Base-by-base conservation (phyloP, 2,329 filamentous ascomycete species). In the Nigrograna mackinnonii region DNA sequence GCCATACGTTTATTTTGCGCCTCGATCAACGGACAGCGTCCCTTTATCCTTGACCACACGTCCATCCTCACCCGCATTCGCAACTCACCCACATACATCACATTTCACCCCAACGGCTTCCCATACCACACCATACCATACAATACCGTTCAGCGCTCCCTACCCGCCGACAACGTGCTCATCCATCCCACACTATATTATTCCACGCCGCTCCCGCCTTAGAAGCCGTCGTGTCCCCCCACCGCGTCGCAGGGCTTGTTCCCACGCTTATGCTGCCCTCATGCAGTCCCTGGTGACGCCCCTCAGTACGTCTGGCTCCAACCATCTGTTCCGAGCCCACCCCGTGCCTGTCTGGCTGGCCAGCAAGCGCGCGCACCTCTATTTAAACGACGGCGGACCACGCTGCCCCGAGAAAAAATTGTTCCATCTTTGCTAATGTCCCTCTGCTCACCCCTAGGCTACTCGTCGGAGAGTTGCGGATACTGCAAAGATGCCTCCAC, bases 401-500 rank as follows among this genome's bases (percentile, higher is more conserved):
- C 45, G 31, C 43, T 46, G n/a, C 24, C 43, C 41, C 43, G 34
- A 41, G n/a, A n/a, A n/a, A n/a, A n/a, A n/a, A n/a, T n/a, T n/a
- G n/a, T 43, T 45, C 32, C 35, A 41, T 39, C 33, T 9, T 33
- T 47, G 54, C 55, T 63, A 51, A 66, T 60, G 39, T 39, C 47
- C 39, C 40, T 39, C 39, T 42, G 47, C 37, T 20, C 43, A 19
- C 44, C 37, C 43, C 33, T 49, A 77, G 75, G 74, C 58, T 78
- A 77, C 59, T 70, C 73, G 51, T 64, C 63, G 45, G 68, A 73
- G 52, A 70, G 72, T 46, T 78, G 75, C 58, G 75, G 75, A 41
- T 78, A 78, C 58, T 78, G 75, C 68, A 77, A 76, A 67, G 60
- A 67, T 49, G 62, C 66, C 50, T 60, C 70, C 34, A 67, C 69